Base-by-base conservation (phyloP, 352 stramenopile genomes). In the Phytophthora kernoviae region DNA sequence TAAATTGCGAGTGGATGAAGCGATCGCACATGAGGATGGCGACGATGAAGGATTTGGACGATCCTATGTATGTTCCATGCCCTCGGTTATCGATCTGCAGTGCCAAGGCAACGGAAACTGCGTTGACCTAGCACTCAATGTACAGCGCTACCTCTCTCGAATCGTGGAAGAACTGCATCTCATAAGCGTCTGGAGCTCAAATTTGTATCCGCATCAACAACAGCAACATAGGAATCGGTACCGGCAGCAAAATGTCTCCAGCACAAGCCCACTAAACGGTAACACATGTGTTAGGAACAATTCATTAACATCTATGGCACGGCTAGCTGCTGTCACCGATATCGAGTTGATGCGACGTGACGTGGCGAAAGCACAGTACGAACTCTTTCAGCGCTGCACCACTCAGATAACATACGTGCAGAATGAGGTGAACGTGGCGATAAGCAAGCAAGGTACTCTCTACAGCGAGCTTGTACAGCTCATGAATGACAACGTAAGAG, bases 151-250 rank as follows among this genome's bases (percentile, higher is more conserved):
- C 43, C 62, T 84, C 34, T 70, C 57, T 58, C 55, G 71, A 17
- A 86, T 88, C n/a, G 70, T 78, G 14, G 68, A 85, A 36, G 78
- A 88, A 32, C 65, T 84, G 5, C 70, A 86, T 22, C 61, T 79
- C 14, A 67, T 88, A 41, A 79, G 75, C 32, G 58, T 50, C 20
- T 88, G 75, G 75, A 70, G 68, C 17, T 49, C 52, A 3, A 54
- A 51, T 9, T 41, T 61, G 11, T 53, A 46, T 30, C 65, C 64
- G n/a, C 34, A 15, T 4, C 44, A 62, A 37, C 45, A 49, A 45
- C 18, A 56, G 24, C 33, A 58, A 5, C 24, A 6, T 30, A 30
- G 24, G 24, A 6, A 30, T 30, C 24, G 24, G 24, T 6, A 30
- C 24, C 56, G 58, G 27, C 51, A 58, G n/a, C 24, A 18, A 18